Evolutionary conservation across 2,329 filamentous ascomycete species (phyloP).

Genomic region (Fusarium anguioides): DNA sequence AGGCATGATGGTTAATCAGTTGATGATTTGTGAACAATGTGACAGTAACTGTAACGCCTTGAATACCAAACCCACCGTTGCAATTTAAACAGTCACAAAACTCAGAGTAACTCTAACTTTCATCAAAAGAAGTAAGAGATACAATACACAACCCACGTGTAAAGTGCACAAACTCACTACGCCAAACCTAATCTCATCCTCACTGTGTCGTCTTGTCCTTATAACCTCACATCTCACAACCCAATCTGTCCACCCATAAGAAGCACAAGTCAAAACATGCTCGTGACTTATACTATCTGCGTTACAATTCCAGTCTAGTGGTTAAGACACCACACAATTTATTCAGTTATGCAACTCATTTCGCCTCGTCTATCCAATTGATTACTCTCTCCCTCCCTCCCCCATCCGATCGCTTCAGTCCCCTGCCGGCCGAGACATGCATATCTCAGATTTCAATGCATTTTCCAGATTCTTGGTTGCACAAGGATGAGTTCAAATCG

Average conservation of each 20-base stretch:
- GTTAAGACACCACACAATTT: background rate
- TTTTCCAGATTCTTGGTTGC: background rate
- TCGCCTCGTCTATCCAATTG: constrained; percentile 42
- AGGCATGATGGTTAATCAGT: no score
- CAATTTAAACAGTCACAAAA: background rate
- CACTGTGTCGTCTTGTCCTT: background rate
- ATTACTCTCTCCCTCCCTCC: background rate
- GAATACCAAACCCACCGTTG: background rate
- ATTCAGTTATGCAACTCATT: background rate
- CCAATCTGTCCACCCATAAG: background rate
- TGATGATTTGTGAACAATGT: no score
- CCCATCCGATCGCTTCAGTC: constrained; percentile 34
- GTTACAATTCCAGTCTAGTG: background rate
- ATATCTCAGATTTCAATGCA: constrained; percentile 15
- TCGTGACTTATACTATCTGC: constrained; percentile 8
- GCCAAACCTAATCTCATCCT: constrained; percentile 13
- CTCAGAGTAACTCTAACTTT: background rate
- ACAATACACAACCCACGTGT: constrained; percentile 28
- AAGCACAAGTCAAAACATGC: background rate
- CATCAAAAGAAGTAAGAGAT: constrained; percentile 5
- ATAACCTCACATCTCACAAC: constrained; percentile 27
- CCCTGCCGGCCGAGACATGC: constrained; percentile 42
- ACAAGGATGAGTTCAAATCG: background rate
- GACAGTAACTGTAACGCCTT: no score
- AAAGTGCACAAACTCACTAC: constrained; percentile 12